phyloP scores from a whole-genome alignment of 257 asterid species.

The Voacanga thouarsii region DNA sequence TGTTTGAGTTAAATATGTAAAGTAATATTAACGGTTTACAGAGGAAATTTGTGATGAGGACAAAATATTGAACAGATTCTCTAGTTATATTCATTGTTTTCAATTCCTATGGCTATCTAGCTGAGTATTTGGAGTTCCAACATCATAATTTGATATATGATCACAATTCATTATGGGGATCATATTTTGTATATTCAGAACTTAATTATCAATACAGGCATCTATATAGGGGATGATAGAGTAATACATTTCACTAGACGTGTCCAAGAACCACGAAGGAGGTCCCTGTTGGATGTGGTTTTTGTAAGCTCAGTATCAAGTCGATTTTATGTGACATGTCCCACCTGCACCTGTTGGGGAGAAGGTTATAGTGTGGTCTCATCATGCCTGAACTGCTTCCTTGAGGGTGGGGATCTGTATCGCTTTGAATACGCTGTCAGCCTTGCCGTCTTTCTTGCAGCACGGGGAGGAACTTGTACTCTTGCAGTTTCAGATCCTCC shows the following conservation, averaged over 20 bases:
- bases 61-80: not conserved
- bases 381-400: slow-evolving; percentile 85
- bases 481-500: slow-evolving; percentile 66
- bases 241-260: slow-evolving; percentile 92
- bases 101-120: not conserved
- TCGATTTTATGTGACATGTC: slow-evolving; percentile 55
- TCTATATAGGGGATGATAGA: slow-evolving; percentile 72
- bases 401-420: slow-evolving; percentile 79
- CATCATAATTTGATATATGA: not conserved
- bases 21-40: too few relatives aligned
- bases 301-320: slow-evolving; percentile 71
- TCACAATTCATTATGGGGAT: not conserved
- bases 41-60: not conserved
- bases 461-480: slow-evolving; percentile 94
- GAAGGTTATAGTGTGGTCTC: slow-evolving; percentile 80
- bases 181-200: not conserved
- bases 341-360: slow-evolving; percentile 48
- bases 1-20: not conserved
- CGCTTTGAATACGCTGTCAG: slow-evolving; percentile 77
- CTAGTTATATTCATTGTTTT: not conserved
- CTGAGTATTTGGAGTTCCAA: not conserved
- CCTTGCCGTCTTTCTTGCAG: slow-evolving; percentile 78
- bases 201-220: slow-evolving; percentile 40
- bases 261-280: slow-evolving; percentile 92
- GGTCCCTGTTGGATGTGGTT: slow-evolving; percentile 64